A percentile compares a stretch with the other conserved stretches of the same genome.
phyloP scores from a whole-genome alignment of 805 yeast genomes.

The Phaffomyces antillensis region DNA sequence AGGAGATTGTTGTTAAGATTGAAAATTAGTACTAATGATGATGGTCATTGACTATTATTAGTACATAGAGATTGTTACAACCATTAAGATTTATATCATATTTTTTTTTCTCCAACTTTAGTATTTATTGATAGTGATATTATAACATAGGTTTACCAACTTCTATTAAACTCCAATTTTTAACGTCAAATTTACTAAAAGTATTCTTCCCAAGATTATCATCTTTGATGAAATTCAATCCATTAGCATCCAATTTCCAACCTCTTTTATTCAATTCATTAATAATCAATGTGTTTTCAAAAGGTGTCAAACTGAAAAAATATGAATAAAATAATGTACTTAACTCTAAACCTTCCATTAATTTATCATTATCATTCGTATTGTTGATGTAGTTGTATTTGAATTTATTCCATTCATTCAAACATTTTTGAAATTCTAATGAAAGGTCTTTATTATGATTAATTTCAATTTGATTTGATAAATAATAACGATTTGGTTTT shows the following conservation, averaged over 20 bases:
- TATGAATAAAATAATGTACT: constrained; percentile 69
- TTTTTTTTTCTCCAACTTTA: too few relatives aligned
- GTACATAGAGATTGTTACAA: too few relatives aligned
- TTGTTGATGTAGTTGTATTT: neutral
- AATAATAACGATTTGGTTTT: constrained; percentile 7
- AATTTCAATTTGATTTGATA: neutral
- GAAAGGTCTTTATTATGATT: constrained; percentile 6
- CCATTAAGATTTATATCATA: too few relatives aligned
- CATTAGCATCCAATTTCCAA: constrained; percentile 44
- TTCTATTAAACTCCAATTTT: constrained; percentile 16
- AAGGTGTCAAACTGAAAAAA: constrained; percentile 68
- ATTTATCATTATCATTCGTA: neutral
- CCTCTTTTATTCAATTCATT: constrained; percentile 69
- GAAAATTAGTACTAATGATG: constrained; percentile 6
- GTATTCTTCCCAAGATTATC: too few relatives aligned
- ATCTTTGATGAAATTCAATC: constrained; percentile 3
- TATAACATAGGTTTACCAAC: neutral
- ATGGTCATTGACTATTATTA: neutral
- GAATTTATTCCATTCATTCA: constrained; percentile 8
- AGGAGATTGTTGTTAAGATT: constrained; percentile 58
- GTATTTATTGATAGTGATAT: neutral
- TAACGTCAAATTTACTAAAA: constrained; percentile 19
- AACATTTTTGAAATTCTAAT: constrained; percentile 11
- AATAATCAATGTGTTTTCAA: constrained; percentile 68
- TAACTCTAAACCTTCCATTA: constrained; percentile 35